Base-by-base conservation (phyloP, 2,329 filamentous ascomycete genomes). In the Ophidiomyces ophidiicola region DNA sequence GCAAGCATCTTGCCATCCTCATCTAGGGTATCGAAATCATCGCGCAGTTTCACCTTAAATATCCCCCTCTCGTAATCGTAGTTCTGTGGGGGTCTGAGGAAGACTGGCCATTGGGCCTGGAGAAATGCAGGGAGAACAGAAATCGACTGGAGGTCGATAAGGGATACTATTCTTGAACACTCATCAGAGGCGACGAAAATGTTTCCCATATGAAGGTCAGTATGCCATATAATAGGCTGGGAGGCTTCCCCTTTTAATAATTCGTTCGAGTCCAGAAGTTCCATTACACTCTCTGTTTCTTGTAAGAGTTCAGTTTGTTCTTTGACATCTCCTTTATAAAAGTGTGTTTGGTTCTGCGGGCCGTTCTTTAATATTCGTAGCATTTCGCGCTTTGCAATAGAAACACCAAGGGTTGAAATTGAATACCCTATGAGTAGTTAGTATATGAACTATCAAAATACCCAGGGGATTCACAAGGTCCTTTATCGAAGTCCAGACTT, bases 141-240 rank as follows among this genome's bases (percentile, higher is more conserved):
- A 12, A 42, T 48, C n/a, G 54, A 53, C 47, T 66, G 58, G 61
- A 62, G 66, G 48, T 67, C 60, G 42, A 67, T 65, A 4, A 67
- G 37, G 53, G 29, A 45, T 45, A 34, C 47, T 45, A 30, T 54
- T 43, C 20, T 57, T 23, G 24, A 28, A 3, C 8, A 11, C 1
- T 38, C n/a, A 15, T 36, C n/a, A 1, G 17, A 18, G 12, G 35
- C 24, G 1, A 64, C 53, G 42, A 64, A 65, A 20, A 66, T 50
- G 42, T 66, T 67, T 3, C 52, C 50, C 14, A 57, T 42, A 46
- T 61, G 59, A 23, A 66, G 49, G 47, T 66, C 61, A 19, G 48
- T 51, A 48, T 67, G 61, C 58, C 55, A 64, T 25, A 67, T 11
- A 8, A 36, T 23, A 3, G 41, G 41, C 8, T 30, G 28, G 10